Conservation (phyloP, 2,329 filamentous ascomycete genomes). For the Sporothrix pseudoabietina region DNA sequence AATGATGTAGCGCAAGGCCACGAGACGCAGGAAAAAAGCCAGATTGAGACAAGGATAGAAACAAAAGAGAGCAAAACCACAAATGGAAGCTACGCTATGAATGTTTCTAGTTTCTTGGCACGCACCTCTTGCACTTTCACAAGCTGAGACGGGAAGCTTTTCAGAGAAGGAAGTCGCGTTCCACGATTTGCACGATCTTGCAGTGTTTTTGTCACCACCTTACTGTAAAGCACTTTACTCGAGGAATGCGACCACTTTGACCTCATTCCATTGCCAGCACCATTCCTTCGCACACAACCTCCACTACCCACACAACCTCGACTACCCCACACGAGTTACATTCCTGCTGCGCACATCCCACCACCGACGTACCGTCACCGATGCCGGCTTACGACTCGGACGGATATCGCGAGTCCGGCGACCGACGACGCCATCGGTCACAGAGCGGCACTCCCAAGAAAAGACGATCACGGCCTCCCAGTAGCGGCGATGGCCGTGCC, state of each 20-base stretch:
- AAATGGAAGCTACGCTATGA: slow-evolving; percentile 15
- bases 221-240: background rate
- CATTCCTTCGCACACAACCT: background rate
- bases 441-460: slow-evolving; percentile 33
- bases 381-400: slow-evolving; percentile 26
- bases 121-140: background rate
- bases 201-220: background rate
- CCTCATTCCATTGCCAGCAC: background rate
- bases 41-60: background rate
- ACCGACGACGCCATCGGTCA: slow-evolving; percentile 24
- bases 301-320: background rate
- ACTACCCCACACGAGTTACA: background rate
- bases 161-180: background rate
- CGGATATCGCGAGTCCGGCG: slow-evolving; percentile 27
- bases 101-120: slow-evolving; percentile 24
- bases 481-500: slow-evolving; percentile 20
- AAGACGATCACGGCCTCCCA: slow-evolving; percentile 31
- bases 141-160: slow-evolving; percentile 12
- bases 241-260: slow-evolving; percentile 1
- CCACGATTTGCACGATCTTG: background rate
- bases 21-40: background rate
- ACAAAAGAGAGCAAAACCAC: too few species aligned
- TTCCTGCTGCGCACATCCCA: background rate
- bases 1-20: background rate
- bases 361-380: background rate